Evolutionary conservation across 352 stramenopile species (phyloP).

Genomic region (Phytopythium montanum): DNA sequence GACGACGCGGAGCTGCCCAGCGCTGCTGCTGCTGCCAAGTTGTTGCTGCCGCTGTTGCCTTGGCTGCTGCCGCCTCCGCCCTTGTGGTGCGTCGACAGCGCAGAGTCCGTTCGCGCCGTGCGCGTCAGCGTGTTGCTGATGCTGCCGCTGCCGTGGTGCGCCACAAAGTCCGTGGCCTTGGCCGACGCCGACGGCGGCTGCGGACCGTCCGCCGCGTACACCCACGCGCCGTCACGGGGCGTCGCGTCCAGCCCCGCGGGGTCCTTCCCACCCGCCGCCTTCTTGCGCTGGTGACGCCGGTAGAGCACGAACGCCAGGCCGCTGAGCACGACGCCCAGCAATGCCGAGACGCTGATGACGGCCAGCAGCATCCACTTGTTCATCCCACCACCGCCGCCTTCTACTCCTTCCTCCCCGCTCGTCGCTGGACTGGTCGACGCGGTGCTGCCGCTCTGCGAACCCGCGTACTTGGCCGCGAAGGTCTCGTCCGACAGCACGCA

Average conservation of each 20-base stretch:
- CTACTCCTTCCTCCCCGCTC: background rate
- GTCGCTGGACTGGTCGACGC: background rate
- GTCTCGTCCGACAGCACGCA: conserved; percentile 28
- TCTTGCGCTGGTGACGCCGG: conserved; percentile 8
- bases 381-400: conserved; percentile 13
- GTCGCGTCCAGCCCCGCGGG: background rate
- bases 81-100: conserved; percentile 3
- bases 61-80: background rate
- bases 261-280: no score
- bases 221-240: background rate
- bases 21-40: background rate
- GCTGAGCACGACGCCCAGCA: conserved; percentile 7
- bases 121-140: conserved; percentile 9
- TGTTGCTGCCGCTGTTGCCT: conserved; percentile 1
- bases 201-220: background rate
- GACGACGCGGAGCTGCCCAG: no score
- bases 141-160: no score
- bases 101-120: conserved; percentile 6
- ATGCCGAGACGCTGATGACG: conserved; percentile 17
- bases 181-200: background rate
- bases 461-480: conserved; percentile 24
- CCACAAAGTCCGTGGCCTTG: conserved; percentile 4
- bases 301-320: conserved; percentile 5
- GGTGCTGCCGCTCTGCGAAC: conserved; percentile 4
- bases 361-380: conserved; percentile 43